Conservation (phyloP, 2,329 filamentous ascomycete species). For the Monilinia laxa region DNA sequence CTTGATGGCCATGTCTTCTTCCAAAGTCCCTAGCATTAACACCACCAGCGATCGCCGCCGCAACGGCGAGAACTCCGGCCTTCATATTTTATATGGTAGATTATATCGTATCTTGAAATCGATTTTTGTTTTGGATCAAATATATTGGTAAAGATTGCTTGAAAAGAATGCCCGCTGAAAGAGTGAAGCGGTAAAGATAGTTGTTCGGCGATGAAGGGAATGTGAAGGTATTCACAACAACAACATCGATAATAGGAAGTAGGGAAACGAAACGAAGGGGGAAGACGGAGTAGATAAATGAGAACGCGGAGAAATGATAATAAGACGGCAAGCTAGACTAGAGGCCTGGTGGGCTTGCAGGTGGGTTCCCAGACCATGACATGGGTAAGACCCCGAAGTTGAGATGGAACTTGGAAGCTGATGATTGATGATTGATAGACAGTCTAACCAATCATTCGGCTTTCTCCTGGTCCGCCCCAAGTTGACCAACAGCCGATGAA, state of each 20-base stretch:
- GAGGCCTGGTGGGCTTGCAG: neutral
- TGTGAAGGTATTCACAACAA: conserved; percentile 33
- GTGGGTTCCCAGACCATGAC: conserved; percentile 13
- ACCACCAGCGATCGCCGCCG: conserved; percentile 58
- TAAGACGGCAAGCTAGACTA: conserved; percentile 9
- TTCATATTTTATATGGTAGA: conserved; percentile 62
- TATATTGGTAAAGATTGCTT: conserved; percentile 28
- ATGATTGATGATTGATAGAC: conserved; percentile 8
- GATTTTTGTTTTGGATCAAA: conserved; percentile 15
- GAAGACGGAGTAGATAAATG: conserved; percentile 14
- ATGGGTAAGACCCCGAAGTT: conserved; percentile 19
- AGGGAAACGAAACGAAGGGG: conserved; percentile 37
- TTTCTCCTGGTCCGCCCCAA: neutral
- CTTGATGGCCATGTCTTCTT: conserved; percentile 53
- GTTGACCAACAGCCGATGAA: conserved; percentile 4
- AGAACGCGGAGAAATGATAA: conserved; percentile 15
- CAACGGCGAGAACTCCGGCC: conserved; percentile 63
- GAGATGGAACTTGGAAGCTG: neutral
- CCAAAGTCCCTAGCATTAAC: conserved; percentile 57
- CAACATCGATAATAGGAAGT: conserved; percentile 23
- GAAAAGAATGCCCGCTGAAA: conserved; percentile 74
- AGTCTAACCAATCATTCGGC: conserved; percentile 3
- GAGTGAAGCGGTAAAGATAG: conserved; percentile 73
- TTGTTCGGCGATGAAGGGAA: conserved; percentile 49
- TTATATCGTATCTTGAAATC: conserved; percentile 30